Evolutionary conservation across 495 filamentous ascomycete species (phyloP).

Genomic region (Annulohypoxylon maeteangense): DNA sequence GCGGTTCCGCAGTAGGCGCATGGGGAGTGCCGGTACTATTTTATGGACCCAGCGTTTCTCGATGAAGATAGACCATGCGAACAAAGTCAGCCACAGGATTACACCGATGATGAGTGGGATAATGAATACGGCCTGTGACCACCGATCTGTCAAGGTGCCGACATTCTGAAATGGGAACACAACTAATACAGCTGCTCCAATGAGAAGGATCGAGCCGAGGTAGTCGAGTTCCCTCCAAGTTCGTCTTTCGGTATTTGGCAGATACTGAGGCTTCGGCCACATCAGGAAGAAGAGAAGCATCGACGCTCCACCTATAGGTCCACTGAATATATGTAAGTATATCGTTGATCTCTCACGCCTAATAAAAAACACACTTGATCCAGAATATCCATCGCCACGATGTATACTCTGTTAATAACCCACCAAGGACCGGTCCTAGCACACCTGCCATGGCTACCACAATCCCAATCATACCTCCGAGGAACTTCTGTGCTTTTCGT

Average conservation of each 20-base stretch:
- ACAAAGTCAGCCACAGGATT: slow-evolving; percentile 53
- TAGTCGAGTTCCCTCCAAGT: slow-evolving; percentile 64
- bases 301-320: slow-evolving; percentile 61
- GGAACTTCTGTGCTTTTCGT: slow-evolving; percentile 44
- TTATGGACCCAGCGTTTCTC: slow-evolving; percentile 41
- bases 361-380: slow-evolving; percentile 56
- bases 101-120: slow-evolving; percentile 57
- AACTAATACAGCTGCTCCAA: slow-evolving; percentile 65
- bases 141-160: slow-evolving; percentile 52
- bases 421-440: slow-evolving; percentile 60
- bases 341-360: background rate
- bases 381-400: slow-evolving; percentile 63
- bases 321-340: slow-evolving; percentile 41
- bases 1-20: slow-evolving; percentile 54
- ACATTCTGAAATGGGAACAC: slow-evolving; percentile 69
- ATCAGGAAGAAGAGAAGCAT: slow-evolving; percentile 59
- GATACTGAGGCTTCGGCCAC: slow-evolving; percentile 54
- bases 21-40: slow-evolving; percentile 55
- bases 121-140: slow-evolving; percentile 56
- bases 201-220: slow-evolving; percentile 63
- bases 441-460: slow-evolving; percentile 52
- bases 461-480: slow-evolving; percentile 50
- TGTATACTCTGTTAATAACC: slow-evolving; percentile 49
- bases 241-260: slow-evolving; percentile 44
- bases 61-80: slow-evolving; percentile 55